Evolutionary conservation across 2,329 filamentous ascomycete species (phyloP).

Genomic region (Pseudofabraea citricarpa): DNA sequence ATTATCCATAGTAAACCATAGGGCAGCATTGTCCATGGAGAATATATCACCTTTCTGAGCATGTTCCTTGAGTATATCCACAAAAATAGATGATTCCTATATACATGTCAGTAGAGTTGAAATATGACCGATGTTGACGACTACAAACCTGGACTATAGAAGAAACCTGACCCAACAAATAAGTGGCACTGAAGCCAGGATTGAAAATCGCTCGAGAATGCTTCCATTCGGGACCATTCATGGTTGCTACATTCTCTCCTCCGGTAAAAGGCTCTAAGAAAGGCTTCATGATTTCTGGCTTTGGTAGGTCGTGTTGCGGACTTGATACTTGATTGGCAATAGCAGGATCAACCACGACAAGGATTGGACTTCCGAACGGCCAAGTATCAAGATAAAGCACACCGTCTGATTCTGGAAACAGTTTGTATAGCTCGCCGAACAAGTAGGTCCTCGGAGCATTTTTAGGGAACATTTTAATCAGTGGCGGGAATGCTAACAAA

Average conservation of each 20-base stretch:
- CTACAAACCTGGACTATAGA: conserved; percentile 14
- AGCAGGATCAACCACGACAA: conserved; percentile 13
- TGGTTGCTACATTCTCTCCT: conserved; percentile 12
- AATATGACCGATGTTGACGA: no score
- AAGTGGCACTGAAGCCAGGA: conserved; percentile 16
- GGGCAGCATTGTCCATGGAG: conserved; percentile 13
- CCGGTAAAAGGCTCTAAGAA: conserved; percentile 14
- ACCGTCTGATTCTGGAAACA: conserved; percentile 9
- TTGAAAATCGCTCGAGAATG: conserved; percentile 17
- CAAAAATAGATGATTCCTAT: conserved; percentile 11
- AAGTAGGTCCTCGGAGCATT: conserved; percentile 13
- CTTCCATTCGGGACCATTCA: conserved; percentile 19
- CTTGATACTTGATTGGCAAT: conserved; percentile 14
- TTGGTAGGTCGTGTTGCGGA: conserved; percentile 10
- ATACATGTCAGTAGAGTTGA: no score
- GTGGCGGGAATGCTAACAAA: conserved; percentile 8
- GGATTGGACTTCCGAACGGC: conserved; percentile 13
- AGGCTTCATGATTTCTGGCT: conserved; percentile 8
- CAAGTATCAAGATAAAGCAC: conserved; percentile 18
- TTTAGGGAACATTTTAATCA: conserved; percentile 6
- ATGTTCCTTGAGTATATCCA: conserved; percentile 11
- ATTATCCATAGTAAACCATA: conserved; percentile 18
- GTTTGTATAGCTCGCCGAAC: conserved; percentile 8
- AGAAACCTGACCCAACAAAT: conserved; percentile 12
- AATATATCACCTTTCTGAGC: conserved; percentile 15